These are phyloP conservation scores for Rossbeevera mucosa DNA, from an alignment of 768 basidiomycete species.

Conservation along the genomic window DNA sequence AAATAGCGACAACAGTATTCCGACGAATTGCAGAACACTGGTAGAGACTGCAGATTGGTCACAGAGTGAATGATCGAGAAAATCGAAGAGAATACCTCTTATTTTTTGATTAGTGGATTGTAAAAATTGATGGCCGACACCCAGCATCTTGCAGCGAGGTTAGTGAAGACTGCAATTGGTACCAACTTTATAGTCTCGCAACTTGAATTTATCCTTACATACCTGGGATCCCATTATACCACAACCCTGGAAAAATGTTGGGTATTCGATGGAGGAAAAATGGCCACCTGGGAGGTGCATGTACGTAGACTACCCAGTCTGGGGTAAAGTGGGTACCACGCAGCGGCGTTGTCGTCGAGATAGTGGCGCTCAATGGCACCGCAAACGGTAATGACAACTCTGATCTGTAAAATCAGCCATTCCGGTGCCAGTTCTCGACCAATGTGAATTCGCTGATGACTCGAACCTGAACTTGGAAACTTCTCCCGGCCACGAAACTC, in stretches of 20 bases:
- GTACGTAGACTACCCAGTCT: not conserved
- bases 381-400: too few species aligned
- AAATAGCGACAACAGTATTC: constrained; percentile 13
- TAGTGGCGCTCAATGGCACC: too few species aligned
- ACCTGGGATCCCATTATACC: not conserved
- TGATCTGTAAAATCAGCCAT: too few species aligned
- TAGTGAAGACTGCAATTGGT: not conserved
- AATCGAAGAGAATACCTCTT: constrained; percentile 5
- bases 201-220: not conserved
- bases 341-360: too few species aligned
- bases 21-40: constrained; percentile 8
- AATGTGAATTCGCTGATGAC: too few species aligned
- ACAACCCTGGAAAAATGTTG: not conserved
- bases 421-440: too few species aligned
- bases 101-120: constrained; percentile 4
- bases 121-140: constrained; percentile 7
- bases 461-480: too few species aligned
- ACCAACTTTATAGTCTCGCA: constrained; percentile 1
- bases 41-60: constrained; percentile 1
- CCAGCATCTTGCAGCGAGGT: constrained; percentile 1
- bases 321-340: not conserved
- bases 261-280: not conserved
- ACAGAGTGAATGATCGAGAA: not conserved
- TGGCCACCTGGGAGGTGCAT: not conserved
- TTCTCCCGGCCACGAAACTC: too few species aligned